A percentile compares a stretch with the other conserved stretches of the same genome.
Evolutionary conservation across 2,329 filamentous ascomycete species (phyloP).

Genomic region (Tetracladium maxilliforme): DNA sequence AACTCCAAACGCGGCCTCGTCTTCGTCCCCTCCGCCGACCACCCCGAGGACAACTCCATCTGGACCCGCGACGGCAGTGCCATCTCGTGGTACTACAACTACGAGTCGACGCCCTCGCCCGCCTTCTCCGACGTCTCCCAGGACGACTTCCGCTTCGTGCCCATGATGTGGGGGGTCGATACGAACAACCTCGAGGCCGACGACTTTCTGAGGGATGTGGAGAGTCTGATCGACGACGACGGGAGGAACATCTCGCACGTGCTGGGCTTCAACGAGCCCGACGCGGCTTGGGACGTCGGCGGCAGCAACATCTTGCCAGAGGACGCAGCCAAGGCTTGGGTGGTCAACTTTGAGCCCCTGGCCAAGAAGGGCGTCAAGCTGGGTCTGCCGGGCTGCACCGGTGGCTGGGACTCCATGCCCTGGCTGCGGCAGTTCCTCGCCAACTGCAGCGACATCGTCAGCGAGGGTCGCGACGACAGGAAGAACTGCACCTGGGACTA

Average conservation of each 20-base stretch:
- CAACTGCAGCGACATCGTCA: constrained; percentile 41
- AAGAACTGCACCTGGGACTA: constrained; percentile 48
- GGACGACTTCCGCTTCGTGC: constrained; percentile 55
- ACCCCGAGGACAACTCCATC: constrained; percentile 46
- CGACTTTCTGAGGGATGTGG: constrained; percentile 50
- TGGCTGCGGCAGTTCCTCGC: constrained; percentile 56
- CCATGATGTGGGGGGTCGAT: constrained; percentile 63
- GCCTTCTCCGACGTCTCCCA: constrained; percentile 32
- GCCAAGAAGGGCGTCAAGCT: constrained; percentile 47
- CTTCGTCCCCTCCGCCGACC: constrained; percentile 41
- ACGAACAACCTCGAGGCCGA: no score
- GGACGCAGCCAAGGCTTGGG: constrained; percentile 54
- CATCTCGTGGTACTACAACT: constrained; percentile 82
- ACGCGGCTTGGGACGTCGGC: constrained; percentile 37
- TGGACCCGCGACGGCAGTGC: constrained; percentile 43
- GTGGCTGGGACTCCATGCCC: constrained; percentile 37
- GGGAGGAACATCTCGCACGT: constrained; percentile 49
- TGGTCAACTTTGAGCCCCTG: constrained; percentile 56
- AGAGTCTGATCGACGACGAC: constrained; percentile 30
- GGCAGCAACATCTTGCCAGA: constrained; percentile 47
- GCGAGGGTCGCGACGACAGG: constrained; percentile 14
- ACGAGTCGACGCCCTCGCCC: constrained; percentile 38
- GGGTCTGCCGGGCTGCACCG: constrained; percentile 58
- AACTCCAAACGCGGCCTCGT: constrained; percentile 58
- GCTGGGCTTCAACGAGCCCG: constrained; percentile 70